Percentiles rank a stretch among this genome's conserved stretches.
phyloP scores from a whole-genome alignment of 768 basidiomycete genomes.

The Boletus sp. region DNA sequence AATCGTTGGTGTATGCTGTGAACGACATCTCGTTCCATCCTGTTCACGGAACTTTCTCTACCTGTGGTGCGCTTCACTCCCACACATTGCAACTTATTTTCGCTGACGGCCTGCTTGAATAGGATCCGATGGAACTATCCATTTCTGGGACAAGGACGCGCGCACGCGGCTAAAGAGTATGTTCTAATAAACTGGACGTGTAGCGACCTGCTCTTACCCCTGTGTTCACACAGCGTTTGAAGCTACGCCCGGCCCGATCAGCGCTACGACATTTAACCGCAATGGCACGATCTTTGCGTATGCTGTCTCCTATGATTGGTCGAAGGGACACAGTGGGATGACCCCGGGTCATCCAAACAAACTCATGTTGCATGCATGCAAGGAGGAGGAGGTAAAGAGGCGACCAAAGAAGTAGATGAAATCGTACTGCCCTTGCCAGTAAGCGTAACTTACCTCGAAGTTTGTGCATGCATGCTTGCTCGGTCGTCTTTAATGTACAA shows the following conservation, averaged over 20 bases:
- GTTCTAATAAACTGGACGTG: not conserved
- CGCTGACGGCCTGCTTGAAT: constrained; percentile 3
- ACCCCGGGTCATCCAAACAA: constrained; percentile 69
- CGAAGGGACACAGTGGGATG: constrained; percentile 86
- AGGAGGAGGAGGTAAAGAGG: constrained; percentile 84
- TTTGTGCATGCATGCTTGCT: constrained; percentile 3
- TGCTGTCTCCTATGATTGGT: constrained; percentile 92
- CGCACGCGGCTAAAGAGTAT: constrained; percentile 88
- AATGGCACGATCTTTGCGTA: constrained; percentile 89
- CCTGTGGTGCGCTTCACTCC: constrained; percentile 51
- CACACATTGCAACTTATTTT: constrained; percentile 18
- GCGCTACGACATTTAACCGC: constrained; percentile 81
- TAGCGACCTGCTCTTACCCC: not conserved
- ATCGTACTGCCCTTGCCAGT: not conserved
- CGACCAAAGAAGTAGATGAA: constrained; percentile 35
- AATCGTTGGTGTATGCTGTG: constrained; percentile 73
- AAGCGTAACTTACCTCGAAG: constrained; percentile 1
- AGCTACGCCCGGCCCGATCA: constrained; percentile 67
- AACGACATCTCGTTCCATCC: constrained; percentile 88
- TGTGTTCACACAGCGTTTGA: constrained; percentile 59
- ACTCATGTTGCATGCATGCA: constrained; percentile 79
- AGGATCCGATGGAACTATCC: constrained; percentile 84
- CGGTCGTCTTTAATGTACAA: constrained; percentile 12
- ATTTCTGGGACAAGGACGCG: constrained; percentile 94
- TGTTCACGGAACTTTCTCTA: constrained; percentile 80